Evolutionary conservation across 2,329 filamentous ascomycete genomes (phyloP), one percentile per base, ranked within the genome.

Genomic region (Diaporthe longicolla): DNA sequence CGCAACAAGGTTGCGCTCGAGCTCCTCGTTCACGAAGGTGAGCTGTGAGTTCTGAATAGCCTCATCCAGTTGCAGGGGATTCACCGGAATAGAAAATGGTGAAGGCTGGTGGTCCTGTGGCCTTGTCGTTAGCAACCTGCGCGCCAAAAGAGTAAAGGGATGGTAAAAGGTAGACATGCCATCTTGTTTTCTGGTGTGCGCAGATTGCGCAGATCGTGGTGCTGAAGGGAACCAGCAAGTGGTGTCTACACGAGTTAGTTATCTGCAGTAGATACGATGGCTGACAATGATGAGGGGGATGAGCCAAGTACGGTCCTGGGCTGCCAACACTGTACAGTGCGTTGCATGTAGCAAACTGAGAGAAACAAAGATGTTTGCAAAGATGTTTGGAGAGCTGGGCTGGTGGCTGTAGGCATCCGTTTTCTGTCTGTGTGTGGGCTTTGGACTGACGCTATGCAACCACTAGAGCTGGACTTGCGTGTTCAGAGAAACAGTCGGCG

Each of bases 1-100:
- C 5, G 55, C 74, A 35, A 63, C 19, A 6, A 21, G 37, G 57
- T 71, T 71, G 29, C 48, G 70, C 45, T 71, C 17, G 24, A 61
- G 29, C 43, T 40, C 55, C 13, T 71, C 55, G 8, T 17, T 15
- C 9, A 37, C 13, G 21, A 35, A 48, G 11, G 55, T 52, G 3
- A 59, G 3, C 17, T n/a, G 17, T 26, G 69, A 71, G 37, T 29
- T 50, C 55, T 35, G 29, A 15, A 61, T 17, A 21, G 71, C 58
- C 6, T n/a, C 21, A 9, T 50, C 21, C 35, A 72, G 21, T 3
- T 63, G 70, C 3, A 8, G 21, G 7, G 45, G 57, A 29, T 52
- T n/a, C 17, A 71, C n/a, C 8, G 35, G 6, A 8, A 5, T 48
- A 11, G 40, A 48, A 19, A 63, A 19, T 32, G 10, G 10, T 32